phyloP scores from a whole-genome alignment of 805 yeast genomes.

The Metschnikowia henanensis region DNA sequence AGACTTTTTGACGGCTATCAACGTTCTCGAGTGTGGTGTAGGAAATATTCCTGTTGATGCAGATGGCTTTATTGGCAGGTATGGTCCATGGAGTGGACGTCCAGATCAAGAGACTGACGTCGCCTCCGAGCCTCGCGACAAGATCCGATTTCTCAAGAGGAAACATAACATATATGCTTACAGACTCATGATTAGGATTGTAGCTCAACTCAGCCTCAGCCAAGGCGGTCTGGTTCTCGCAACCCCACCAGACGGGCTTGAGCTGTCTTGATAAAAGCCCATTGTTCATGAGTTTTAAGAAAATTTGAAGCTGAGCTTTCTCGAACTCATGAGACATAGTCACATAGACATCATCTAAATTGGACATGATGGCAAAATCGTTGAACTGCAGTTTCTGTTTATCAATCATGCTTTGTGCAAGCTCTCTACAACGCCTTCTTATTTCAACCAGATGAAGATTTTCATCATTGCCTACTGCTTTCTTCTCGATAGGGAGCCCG shows the following conservation, averaged over 20 bases:
- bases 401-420: constrained; percentile 68
- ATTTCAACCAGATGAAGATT: constrained; percentile 48
- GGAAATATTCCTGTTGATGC: constrained; percentile 56
- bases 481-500: constrained; percentile 94
- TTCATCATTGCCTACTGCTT: constrained; percentile 53
- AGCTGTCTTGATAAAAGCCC: constrained; percentile 79
- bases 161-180: constrained; percentile 67
- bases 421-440: constrained; percentile 61
- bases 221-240: constrained; percentile 88
- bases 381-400: constrained; percentile 65
- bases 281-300: constrained; percentile 59
- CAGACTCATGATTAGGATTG: constrained; percentile 65
- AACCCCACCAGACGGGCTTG: constrained; percentile 98
- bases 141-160: constrained; percentile 37
- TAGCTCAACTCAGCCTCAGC: constrained; percentile 98
- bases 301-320: constrained; percentile 68
- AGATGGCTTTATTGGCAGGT: constrained; percentile 82
- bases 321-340: constrained; percentile 78
- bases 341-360: constrained; percentile 70
- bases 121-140: constrained; percentile 19
- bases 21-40: constrained; percentile 50
- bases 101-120: constrained; percentile 65
- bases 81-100: constrained; percentile 99
- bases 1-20: constrained; percentile 39
- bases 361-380: constrained; percentile 78